A percentile compares a stretch with the other conserved stretches of the same genome.
These are phyloP conservation scores for Podila epigama DNA, from an alignment of 192 early-diverging fungal species.

Conservation along the genomic window DNA sequence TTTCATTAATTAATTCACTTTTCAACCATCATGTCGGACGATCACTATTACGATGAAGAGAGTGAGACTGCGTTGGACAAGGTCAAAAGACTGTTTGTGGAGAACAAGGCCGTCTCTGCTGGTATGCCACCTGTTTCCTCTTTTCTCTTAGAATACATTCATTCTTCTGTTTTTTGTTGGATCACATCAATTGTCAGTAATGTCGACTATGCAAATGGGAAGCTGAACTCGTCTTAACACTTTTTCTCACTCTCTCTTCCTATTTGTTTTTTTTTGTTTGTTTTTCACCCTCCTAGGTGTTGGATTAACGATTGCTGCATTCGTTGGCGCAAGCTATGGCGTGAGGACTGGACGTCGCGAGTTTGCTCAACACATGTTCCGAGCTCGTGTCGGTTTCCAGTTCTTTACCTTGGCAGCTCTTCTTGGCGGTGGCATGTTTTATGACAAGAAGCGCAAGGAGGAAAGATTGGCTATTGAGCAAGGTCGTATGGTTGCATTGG, in stretches of 20 bases:
- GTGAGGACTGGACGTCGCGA: constrained; percentile 50
- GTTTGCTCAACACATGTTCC: constrained; percentile 49
- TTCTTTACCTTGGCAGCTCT: constrained; percentile 39
- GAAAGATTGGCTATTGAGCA: constrained; percentile 24
- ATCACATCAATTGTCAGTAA: background rate
- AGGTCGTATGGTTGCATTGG: constrained; percentile 21
- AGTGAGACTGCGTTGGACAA: constrained; percentile 44
- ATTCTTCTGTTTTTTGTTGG: background rate
- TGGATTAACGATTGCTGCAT: constrained; percentile 45
- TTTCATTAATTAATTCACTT: background rate
- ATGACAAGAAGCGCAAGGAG: constrained; percentile 50
- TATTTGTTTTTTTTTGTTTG: background rate
- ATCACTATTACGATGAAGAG: constrained; percentile 41
- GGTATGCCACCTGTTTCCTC: constrained; percentile 11
- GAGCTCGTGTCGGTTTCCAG: constrained; percentile 50
- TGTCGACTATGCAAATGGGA: background rate
- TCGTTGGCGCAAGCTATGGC: constrained; percentile 44
- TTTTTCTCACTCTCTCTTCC: background rate
- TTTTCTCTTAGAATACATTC: background rate
- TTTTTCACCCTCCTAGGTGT: constrained; percentile 13
- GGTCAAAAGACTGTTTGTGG: constrained; percentile 38
- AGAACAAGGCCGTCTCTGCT: constrained; percentile 44
- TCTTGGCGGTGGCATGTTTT: constrained; percentile 39
- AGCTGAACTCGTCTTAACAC: background rate
- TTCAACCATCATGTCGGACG: constrained; percentile 24